Conservation (phyloP, 805 yeast genomes). For the Henningerozyma blattae region DNA sequence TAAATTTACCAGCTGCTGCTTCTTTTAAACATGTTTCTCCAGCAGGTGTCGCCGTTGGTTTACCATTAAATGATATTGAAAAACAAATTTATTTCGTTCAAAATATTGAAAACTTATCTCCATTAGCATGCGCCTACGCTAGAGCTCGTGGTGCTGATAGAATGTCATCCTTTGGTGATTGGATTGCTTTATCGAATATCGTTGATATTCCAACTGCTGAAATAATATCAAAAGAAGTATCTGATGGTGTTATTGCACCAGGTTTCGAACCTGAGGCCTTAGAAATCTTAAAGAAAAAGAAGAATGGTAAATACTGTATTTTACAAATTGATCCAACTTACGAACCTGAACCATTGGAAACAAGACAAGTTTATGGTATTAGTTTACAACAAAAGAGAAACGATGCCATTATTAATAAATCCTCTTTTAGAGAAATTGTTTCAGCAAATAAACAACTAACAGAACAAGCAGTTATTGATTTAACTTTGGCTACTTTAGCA, state of each 20-base stretch:
- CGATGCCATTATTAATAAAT: constrained; percentile 87
- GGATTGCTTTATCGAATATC: constrained; percentile 91
- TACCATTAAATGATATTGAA: constrained; percentile 83
- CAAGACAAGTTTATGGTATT: constrained; percentile 94
- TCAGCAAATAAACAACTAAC: constrained; percentile 78
- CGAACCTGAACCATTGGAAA: constrained; percentile 69
- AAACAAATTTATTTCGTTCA: constrained; percentile 91
- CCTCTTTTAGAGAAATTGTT: constrained; percentile 85
- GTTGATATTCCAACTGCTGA: constrained; percentile 95
- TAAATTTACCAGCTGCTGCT: constrained; percentile 96
- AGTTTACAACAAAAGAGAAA: constrained; percentile 94
- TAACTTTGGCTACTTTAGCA: constrained; percentile 95
- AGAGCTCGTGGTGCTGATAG: constrained; percentile 99
- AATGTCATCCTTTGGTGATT: constrained; percentile 98
- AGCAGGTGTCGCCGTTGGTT: constrained; percentile 97
- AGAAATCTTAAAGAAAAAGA: constrained; percentile 78
- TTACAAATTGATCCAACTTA: constrained; percentile 93
- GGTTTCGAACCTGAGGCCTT: constrained; percentile 90
- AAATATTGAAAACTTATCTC: constrained; percentile 89
- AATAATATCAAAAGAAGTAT: constrained; percentile 93
- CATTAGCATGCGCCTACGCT: constrained; percentile 95
- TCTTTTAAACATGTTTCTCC: constrained; percentile 98
- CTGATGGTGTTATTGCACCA: constrained; percentile 98
- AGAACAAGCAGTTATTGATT: constrained; percentile 85
- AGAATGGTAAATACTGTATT: constrained; percentile 94